Evolutionary conservation across 1,284 basidiomycete genomes (phyloP), one percentile per base, ranked within the genome.

Genomic region (Moesziomyces aphidis): DNA sequence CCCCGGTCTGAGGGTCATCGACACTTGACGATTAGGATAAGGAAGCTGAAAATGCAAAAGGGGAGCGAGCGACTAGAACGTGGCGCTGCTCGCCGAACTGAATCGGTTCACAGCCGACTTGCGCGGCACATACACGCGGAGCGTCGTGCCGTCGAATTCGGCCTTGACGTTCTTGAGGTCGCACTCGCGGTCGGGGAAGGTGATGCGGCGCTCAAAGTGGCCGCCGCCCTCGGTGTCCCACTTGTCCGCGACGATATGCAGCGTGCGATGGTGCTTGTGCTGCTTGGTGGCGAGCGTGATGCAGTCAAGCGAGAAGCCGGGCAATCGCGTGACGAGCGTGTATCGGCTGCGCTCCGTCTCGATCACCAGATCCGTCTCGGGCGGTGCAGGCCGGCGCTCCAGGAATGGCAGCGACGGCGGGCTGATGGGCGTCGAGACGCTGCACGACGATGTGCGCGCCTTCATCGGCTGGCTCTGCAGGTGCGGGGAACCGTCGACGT

Each of bases 1-100:
- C n/a, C 26, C 26, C 26, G 6, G 6, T 28, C 6, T 28, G 26
- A 6, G 23, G 45, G 5, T 3, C 43, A n/a, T 21, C 7, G 19
- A 19, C 43, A 44, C 19, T 42, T 6, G 19, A 19, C 43, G 21
- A 42, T 42, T 6, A 4, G 39, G 26, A 28, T 6, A 42, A 42
- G 39, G 17, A 17, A 19, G 39, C 39, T 42, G 15, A 19, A 15
- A 19, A 42, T 42, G 39, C 39, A 42, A 42, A 42, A 4, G 17
- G 4, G 39, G 17, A 8, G 39, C 36, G 17, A 19, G 39, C 15
- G 15, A 42, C 39, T 42, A 92, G 86, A 89, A 76, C 1, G 58
- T 65, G 26, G 69, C 73, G 49, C 73, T 75, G 61, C 56, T 68
- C 17, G 73, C 64, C 22, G 69, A 73, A 52, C 65, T 73, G 57